Percentiles rank a stretch among this genome's conserved stretches.
Conservation (phyloP, 2,329 filamentous ascomycete species). For the Aspergillus quadricinctus region DNA sequence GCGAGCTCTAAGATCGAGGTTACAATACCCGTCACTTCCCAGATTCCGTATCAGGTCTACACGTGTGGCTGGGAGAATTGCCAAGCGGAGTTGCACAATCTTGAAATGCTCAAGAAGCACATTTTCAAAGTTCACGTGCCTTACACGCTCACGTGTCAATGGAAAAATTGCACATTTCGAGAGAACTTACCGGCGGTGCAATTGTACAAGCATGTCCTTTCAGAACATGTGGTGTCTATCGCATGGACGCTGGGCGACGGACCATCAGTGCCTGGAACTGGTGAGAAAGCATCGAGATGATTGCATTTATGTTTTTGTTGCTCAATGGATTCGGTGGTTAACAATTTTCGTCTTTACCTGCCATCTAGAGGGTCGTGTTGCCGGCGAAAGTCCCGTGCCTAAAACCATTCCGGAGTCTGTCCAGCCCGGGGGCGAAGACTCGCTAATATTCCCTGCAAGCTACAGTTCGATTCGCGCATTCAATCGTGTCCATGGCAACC, state of each 20-base stretch:
- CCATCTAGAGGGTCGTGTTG: slow-evolving; percentile 13
- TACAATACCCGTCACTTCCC: slow-evolving; percentile 12
- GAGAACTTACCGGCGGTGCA: slow-evolving; percentile 24
- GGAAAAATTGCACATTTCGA: slow-evolving; percentile 20
- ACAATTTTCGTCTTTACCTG: slow-evolving; percentile 7
- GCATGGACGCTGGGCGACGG: slow-evolving; percentile 60
- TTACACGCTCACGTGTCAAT: slow-evolving; percentile 23
- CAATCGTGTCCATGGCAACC: slow-evolving; percentile 40
- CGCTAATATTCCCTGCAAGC: slow-evolving; percentile 36
- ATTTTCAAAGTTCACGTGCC: slow-evolving; percentile 52
- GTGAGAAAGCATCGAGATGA: slow-evolving; percentile 43
- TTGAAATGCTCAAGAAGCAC: slow-evolving; percentile 57
- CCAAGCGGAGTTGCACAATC: slow-evolving; percentile 56
- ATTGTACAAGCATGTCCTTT: slow-evolving; percentile 51
- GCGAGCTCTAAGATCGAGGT: slow-evolving; percentile 14
- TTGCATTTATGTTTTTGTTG: slow-evolving; percentile 27
- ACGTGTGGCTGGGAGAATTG: slow-evolving; percentile 58
- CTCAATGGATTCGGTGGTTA: slow-evolving; percentile 9
- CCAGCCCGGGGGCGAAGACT: slow-evolving; percentile 22
- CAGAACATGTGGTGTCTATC: slow-evolving; percentile 49
- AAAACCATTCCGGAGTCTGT: slow-evolving; percentile 44
- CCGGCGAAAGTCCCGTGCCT: slow-evolving; percentile 15
- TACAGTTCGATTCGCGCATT: slow-evolving; percentile 35
- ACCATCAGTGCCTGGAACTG: slow-evolving; percentile 50
- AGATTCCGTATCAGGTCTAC: slow-evolving; percentile 40